Evolutionary conservation across 345 rosid genomes (phyloP), one percentile per base, ranked within the genome.

Genomic region (Murraya paniculata): DNA sequence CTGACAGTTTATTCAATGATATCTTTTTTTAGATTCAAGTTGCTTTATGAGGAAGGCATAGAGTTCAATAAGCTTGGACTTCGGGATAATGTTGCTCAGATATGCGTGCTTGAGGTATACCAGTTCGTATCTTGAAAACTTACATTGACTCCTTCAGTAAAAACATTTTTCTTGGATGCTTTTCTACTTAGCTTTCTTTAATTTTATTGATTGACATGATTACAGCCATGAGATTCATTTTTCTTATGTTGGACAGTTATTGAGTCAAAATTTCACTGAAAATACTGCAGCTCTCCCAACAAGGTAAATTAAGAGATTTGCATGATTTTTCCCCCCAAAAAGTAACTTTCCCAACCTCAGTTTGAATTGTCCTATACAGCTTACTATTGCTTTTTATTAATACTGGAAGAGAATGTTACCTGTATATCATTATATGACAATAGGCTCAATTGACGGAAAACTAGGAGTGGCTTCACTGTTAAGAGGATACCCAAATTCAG

Each of bases 71-170:
- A 88, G 86, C 89, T 88, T 84, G 94, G 94, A 77, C 94, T 96
- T 59, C 91, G 99, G 61, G 97, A 96, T 85, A 94, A 96, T 88
- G 98, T 96, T 88, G 98, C 97, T 79, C 99, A 96, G 88, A 92
- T 94, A 86, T 96, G 97, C 70, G 97, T 96, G 77, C 80, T 96
- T 74, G 97, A 91, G 99, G 99, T 94, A 84, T 33, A 25, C 78
- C 38, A 59, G 27, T 61, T 81, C 33, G 68, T 72, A 16, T 48
- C 57, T 48, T 56, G 19, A 48, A 31, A 67, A 55, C 9, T 72
- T 66, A 53, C 50, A 48, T 55, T n/a, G 64, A 80, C 9, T 28
- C 28, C 41, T 7, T 31, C 38, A 14, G 60, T 64, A 41, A 45
- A 45, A 45, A 24, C 38, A 35, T 38, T 73, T 76, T 39, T 59